Evolutionary conservation across 495 filamentous ascomycete genomes (phyloP).

Genomic region (Tuber calosporum): DNA sequence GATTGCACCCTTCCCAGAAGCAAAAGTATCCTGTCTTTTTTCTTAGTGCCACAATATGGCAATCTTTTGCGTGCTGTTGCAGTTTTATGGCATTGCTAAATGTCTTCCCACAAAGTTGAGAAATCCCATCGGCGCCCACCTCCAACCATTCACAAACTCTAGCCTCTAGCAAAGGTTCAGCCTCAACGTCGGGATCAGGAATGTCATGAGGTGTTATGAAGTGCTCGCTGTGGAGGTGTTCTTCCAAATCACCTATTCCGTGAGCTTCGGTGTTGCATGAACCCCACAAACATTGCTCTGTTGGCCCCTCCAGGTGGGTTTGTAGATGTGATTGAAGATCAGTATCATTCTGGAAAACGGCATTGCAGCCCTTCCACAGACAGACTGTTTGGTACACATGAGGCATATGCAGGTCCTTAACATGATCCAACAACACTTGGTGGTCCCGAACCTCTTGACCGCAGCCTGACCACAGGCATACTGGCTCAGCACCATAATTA

Average conservation of each 20-base stretch:
- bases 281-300: conserved; percentile 38
- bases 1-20: conserved; percentile 48
- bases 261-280: conserved; percentile 31
- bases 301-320: conserved; percentile 20
- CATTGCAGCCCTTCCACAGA: conserved; percentile 39
- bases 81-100: conserved; percentile 37
- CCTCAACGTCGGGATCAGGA: neutral
- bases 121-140: conserved; percentile 7
- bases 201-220: conserved; percentile 15
- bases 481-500: neutral
- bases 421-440: conserved; percentile 15
- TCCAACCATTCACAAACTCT: conserved; percentile 6
- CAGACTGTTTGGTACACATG: conserved; percentile 21
- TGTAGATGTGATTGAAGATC: conserved; percentile 35
- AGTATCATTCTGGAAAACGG: conserved; percentile 31
- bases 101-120: conserved; percentile 19
- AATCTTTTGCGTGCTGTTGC: conserved; percentile 45
- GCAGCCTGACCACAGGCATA: conserved; percentile 23
- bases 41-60: conserved; percentile 43
- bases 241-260: conserved; percentile 31
- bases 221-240: conserved; percentile 35
- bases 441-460: conserved; percentile 13
- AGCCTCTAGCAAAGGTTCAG: neutral
- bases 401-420: conserved; percentile 15
- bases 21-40: conserved; percentile 47